Evolutionary conservation across 1,139 yeast species (phyloP).

Genomic region (Candida sanyaensis): DNA sequence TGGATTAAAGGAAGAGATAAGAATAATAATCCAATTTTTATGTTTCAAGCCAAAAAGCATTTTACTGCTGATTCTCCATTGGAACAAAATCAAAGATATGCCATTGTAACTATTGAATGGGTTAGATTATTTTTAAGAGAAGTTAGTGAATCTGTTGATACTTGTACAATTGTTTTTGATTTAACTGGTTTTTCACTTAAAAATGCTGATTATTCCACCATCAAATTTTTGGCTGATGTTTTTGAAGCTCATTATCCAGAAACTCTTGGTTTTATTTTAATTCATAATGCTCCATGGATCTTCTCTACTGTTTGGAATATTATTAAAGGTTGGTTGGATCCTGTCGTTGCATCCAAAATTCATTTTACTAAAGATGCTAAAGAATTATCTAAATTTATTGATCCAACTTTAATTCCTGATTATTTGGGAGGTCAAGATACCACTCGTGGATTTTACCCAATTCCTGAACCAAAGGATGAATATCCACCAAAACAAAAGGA

Average conservation of each 20-base stretch:
- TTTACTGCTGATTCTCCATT: conserved; percentile 38
- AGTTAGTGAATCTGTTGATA: conserved; percentile 36
- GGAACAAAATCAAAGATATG: conserved; percentile 41
- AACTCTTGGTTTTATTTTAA: conserved; percentile 40
- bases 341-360: conserved; percentile 47
- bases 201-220: conserved; percentile 46
- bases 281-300: conserved; percentile 54
- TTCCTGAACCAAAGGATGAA: conserved; percentile 31
- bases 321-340: conserved; percentile 49
- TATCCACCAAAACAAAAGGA: conserved; percentile 36
- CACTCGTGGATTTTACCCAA: conserved; percentile 27
- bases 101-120: conserved; percentile 43
- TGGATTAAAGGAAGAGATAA: conserved; percentile 43
- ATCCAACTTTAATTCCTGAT: conserved; percentile 36
- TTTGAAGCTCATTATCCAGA: conserved; percentile 55
- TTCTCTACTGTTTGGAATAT: conserved; percentile 50
- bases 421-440: conserved; percentile 43
- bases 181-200: conserved; percentile 48
- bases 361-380: conserved; percentile 42
- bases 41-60: conserved; percentile 44
- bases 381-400: conserved; percentile 36
- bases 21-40: conserved; percentile 38
- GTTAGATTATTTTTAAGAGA: conserved; percentile 39
- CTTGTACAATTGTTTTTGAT: conserved; percentile 44
- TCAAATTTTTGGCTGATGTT: conserved; percentile 46